Percentiles rank a stretch among this genome's conserved stretches.
These are phyloP conservation scores for Haplosporangium gracile DNA, from an alignment of 192 early-diverging fungal species.

Conservation along the genomic window DNA sequence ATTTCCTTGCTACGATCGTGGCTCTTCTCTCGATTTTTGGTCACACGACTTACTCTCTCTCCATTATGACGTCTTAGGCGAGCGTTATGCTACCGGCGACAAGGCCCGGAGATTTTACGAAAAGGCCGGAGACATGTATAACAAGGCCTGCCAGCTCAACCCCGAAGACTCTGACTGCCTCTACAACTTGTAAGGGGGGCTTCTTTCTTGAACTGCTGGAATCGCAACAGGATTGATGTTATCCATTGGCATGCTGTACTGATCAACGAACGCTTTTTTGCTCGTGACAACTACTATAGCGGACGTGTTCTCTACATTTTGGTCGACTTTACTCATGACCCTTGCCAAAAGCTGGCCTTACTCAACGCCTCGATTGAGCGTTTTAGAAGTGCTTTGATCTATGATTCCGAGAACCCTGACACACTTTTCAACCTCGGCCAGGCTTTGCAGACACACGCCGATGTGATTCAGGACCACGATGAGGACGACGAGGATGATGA, in stretches of 20 bases:
- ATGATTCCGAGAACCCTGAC: conserved; percentile 71
- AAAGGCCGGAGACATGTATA: conserved; percentile 74
- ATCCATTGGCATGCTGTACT: neutral
- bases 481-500: conserved; percentile 63
- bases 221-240: neutral
- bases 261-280: neutral
- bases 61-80: conserved; percentile 55
- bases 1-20: neutral
- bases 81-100: conserved; percentile 75
- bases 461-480: conserved; percentile 62
- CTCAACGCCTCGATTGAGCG: conserved; percentile 67
- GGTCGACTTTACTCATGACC: conserved; percentile 61
- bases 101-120: conserved; percentile 79
- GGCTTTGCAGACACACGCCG: conserved; percentile 70
- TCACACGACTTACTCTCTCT: neutral
- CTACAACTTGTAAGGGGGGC: conserved; percentile 72
- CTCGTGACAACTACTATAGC: conserved; percentile 32
- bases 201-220: neutral
- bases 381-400: conserved; percentile 60
- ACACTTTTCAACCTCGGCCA: conserved; percentile 78
- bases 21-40: neutral
- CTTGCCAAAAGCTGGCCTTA: conserved; percentile 57
- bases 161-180: conserved; percentile 69
- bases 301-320: conserved; percentile 72
- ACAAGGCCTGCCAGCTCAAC: conserved; percentile 67